A percentile compares a stretch with the other conserved stretches of the same genome.
These are phyloP conservation scores for Solanum medicagineum DNA, from an alignment of 257 asterid species.

Conservation along the genomic window DNA sequence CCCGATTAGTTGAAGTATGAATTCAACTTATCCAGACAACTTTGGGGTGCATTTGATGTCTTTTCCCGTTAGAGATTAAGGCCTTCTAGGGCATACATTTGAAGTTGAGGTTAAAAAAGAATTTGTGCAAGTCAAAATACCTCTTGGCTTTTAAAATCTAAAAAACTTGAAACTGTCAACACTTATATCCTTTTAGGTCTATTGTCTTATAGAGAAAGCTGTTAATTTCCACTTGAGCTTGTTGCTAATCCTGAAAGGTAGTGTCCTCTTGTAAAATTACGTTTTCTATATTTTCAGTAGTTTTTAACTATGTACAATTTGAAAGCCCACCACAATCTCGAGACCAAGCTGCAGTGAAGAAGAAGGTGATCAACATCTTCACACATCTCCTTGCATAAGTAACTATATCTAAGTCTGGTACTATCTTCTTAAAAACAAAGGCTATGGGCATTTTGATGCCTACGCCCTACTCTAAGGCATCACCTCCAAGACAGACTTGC, in stretches of 20 bases:
- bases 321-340: neutral
- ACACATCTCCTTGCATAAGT: neutral
- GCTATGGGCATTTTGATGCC: neutral
- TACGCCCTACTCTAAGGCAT: neutral
- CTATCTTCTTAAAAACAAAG: neutral
- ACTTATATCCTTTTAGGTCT: neutral
- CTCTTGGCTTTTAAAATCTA: neutral
- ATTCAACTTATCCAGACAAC: neutral
- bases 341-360: neutral
- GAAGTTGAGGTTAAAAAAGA: neutral
- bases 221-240: neutral
- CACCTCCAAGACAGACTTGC: neutral
- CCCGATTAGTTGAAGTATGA: neutral
- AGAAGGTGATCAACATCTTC: neutral
- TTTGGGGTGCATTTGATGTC: neutral
- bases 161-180: neutral
- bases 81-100: neutral
- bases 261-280: neutral
- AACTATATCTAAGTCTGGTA: neutral
- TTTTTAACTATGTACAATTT: neutral
- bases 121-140: neutral
- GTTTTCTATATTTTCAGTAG: neutral
- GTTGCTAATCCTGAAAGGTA: neutral
- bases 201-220: neutral
- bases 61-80: neutral